These are phyloP conservation scores for Vaccinium myrtillus DNA, from an alignment of 148 eudicot species.

Conservation along the genomic window DNA sequence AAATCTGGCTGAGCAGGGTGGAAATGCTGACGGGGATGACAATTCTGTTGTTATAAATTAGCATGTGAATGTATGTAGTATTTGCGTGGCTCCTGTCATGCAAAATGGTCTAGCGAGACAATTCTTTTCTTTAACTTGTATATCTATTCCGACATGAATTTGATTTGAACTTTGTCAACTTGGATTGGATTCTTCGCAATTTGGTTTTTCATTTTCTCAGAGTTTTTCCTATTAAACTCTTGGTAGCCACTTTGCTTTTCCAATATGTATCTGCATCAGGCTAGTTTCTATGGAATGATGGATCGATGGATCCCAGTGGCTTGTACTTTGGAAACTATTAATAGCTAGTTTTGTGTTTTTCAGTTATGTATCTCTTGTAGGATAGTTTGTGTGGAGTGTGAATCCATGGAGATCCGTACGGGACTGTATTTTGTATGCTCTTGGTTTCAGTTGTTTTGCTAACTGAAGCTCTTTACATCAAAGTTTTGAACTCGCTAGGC, in stretches of 20 bases:
- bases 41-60: slow-evolving; percentile 4
- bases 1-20: slow-evolving; percentile 68
- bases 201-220: not conserved
- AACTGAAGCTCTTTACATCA: not conserved
- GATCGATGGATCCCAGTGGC: not conserved
- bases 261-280: not conserved
- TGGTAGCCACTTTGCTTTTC: not conserved
- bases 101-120: not conserved
- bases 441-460: not conserved
- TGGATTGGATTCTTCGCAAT: not conserved
- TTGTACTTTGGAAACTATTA: not conserved
- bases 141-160: not conserved
- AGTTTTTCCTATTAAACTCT: not conserved
- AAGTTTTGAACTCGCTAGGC: not conserved
- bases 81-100: not conserved
- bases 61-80: slow-evolving; percentile 4
- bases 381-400: not conserved
- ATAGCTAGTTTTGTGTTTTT: not conserved
- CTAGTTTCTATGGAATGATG: not conserved
- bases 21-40: not conserved
- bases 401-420: not conserved
- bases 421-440: not conserved
- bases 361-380: not conserved
- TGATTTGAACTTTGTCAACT: not conserved
- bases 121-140: slow-evolving; percentile 10